Conservation (phyloP, 2,329 filamentous ascomycete species). For the Leptographium procerum region DNA sequence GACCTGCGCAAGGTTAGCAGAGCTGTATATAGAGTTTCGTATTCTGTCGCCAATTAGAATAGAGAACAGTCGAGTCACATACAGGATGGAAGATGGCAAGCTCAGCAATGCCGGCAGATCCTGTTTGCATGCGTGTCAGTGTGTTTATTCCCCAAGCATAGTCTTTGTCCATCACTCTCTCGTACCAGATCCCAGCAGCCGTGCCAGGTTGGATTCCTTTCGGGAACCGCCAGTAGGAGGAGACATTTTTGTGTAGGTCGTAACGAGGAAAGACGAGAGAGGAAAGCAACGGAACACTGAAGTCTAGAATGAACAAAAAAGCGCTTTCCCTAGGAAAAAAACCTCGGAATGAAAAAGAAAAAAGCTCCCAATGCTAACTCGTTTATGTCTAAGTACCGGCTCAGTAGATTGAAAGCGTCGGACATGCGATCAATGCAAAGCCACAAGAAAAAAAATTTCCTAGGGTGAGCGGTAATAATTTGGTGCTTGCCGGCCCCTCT, state of each 20-base stretch:
- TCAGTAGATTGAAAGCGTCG: background rate
- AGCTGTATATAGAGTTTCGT: background rate
- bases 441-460: slow-evolving; percentile 4
- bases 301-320: background rate
- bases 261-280: background rate
- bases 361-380: background rate
- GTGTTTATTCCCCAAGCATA: background rate
- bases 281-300: background rate
- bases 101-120: slow-evolving; percentile 86
- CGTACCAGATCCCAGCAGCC: slow-evolving; percentile 82
- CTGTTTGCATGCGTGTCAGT: slow-evolving; percentile 32
- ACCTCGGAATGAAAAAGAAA: background rate
- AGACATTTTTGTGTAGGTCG: slow-evolving; percentile 37
- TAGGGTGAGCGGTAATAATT: background rate
- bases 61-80: slow-evolving; percentile 20
- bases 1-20: slow-evolving; percentile 44
- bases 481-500: background rate
- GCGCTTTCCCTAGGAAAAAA: background rate
- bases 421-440: background rate
- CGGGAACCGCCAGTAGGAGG: slow-evolving; percentile 41
- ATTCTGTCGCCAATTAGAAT: background rate
- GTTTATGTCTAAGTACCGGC: background rate
- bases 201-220: slow-evolving; percentile 80
- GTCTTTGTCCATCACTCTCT: background rate
- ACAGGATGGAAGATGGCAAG: slow-evolving; percentile 87